Evolutionary conservation across 768 basidiomycete genomes (phyloP), one percentile per base, ranked within the genome.

Genomic region (Kwoniella sp.): DNA sequence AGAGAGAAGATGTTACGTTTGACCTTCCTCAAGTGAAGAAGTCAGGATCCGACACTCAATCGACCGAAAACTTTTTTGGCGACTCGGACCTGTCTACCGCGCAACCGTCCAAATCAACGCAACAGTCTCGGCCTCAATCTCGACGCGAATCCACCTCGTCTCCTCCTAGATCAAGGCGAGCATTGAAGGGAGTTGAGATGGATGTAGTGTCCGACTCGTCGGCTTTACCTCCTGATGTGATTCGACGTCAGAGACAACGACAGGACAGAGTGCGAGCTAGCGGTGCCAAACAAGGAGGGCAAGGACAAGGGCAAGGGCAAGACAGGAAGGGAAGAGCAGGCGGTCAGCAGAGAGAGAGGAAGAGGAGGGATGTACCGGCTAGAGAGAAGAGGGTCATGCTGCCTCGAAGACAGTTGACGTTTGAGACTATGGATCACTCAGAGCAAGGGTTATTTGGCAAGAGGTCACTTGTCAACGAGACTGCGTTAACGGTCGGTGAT

Each of bases 171-270:
- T 63, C 62, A 22, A 34, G 62, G 28, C 50, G 57, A 53, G 26
- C 56, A 45, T n/a, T 65, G 13, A 48, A 65, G 38, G 50, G 45
- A 9, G 37, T 65, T 13, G 58, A 57, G 1, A 41, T 59, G 51
- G 63, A 65, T 25, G 28, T 65, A 12, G 50, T 65, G 7, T 31
- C 50, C 29, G 50, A 54, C 22, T 48, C 63, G 9, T 60, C 58
- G 2, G n/a, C 63, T n/a, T 28, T 65, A 38, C 63, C 63, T 7
- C 63, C 63, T 20, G 63, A 65, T 65, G 63, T 65, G 7, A 15
- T 47, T 5, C 56, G 63, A 28, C 50, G 63, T 29, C 63, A 65
- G 30, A 48, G 63, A 58, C 31, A 30, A 22, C 48, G 60, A 26
- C 26, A 9, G 0, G 52, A 58, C 30, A 23, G 23, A 25, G 9